These are phyloP conservation scores for Aquilaria sinensis DNA, from an alignment of 345 rosid genomes.

Conservation along the genomic window DNA sequence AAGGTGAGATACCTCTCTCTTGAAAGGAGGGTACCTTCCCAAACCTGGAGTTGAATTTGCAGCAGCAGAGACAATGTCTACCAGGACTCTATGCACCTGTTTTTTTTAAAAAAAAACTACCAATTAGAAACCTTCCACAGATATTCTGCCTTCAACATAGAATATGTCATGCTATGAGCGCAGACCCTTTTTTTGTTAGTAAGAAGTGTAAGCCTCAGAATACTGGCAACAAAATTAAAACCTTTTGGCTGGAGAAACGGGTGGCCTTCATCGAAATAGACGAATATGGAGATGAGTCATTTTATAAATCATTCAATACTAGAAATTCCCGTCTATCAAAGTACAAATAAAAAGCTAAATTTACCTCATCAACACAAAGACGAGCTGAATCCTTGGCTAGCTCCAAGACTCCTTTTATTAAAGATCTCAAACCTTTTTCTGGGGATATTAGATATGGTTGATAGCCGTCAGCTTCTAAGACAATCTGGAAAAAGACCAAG, in stretches of 20 bases:
- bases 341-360: not conserved
- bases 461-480: conserved; percentile 82
- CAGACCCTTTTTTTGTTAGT: no score
- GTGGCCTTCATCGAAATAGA: no score
- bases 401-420: conserved; percentile 70
- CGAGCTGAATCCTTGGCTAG: conserved; percentile 75
- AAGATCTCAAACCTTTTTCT: conserved; percentile 74
- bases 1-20: conserved; percentile 57
- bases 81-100: conserved; percentile 68
- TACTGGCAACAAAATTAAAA: no score
- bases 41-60: conserved; percentile 78
- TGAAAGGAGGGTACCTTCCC: conserved; percentile 83
- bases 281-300: no score
- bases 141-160: no score
- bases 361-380: conserved; percentile 77
- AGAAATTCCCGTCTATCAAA: no score
- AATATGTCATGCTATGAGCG: no score
- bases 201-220: no score
- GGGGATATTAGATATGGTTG: conserved; percentile 88
- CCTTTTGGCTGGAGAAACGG: no score
- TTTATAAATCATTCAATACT: no score
- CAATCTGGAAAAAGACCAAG: conserved; percentile 34
- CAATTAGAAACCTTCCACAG: not conserved
- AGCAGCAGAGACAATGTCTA: conserved; percentile 70
- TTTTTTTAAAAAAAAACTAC: conserved; percentile 1